Evolutionary conservation across 345 rosid species (phyloP).

Genomic region (Gossypium thurberi): DNA sequence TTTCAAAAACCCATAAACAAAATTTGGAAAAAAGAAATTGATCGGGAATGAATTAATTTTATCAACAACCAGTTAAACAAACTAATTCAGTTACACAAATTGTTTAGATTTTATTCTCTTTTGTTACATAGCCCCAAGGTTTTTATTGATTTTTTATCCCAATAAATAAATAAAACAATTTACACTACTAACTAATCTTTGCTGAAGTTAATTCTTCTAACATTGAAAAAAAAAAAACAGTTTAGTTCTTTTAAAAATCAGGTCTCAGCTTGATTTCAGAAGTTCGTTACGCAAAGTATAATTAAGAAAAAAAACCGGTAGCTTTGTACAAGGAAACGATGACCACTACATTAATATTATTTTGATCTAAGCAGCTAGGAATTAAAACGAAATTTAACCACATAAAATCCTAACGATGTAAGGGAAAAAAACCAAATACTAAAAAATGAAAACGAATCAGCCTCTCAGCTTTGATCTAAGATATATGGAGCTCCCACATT

Average conservation of each 20-base stretch:
- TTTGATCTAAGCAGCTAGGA: not conserved
- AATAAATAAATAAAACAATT: not conserved
- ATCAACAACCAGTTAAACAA: no score
- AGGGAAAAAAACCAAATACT: not conserved
- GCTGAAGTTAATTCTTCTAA: not conserved
- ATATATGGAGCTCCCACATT: slow-evolving; percentile 41
- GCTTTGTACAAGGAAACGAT: not conserved
- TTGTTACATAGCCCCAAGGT: not conserved
- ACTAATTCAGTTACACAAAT: no score
- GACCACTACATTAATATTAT: not conserved
- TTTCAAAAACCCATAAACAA: no score
- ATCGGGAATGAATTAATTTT: no score
- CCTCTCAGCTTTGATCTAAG: not conserved
- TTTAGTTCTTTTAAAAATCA: not conserved
- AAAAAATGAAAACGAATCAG: not conserved
- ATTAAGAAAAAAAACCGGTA: not conserved
- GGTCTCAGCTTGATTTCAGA: not conserved
- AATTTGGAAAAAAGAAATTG: no score
- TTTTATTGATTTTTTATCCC: not conserved
- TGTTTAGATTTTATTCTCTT: not conserved
- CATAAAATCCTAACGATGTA: not conserved
- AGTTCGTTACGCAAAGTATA: not conserved
- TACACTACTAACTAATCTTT: not conserved
- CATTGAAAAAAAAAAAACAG: not conserved
- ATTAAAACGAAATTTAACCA: not conserved